These are phyloP conservation scores for Pseudonectria buxi DNA, from an alignment of 2,329 filamentous ascomycete species.

Conservation along the genomic window DNA sequence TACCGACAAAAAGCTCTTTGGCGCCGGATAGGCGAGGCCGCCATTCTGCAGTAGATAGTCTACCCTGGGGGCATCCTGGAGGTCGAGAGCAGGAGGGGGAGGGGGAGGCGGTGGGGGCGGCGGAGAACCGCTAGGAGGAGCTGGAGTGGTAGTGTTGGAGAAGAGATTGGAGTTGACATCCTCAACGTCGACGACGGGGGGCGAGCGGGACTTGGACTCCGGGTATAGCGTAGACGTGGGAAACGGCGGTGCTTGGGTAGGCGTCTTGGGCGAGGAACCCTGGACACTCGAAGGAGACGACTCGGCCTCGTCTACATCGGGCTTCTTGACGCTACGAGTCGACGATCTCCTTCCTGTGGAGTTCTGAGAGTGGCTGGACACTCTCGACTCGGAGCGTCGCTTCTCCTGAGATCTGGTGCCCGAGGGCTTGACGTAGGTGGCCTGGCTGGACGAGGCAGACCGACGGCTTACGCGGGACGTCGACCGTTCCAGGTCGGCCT, in stretches of 20 bases:
- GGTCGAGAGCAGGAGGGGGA: constrained; percentile 66
- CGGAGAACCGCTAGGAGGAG: constrained; percentile 26
- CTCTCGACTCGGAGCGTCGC: constrained; percentile 27
- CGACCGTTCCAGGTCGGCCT: constrained; percentile 22
- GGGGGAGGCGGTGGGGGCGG: constrained; percentile 54
- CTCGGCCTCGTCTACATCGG: constrained; percentile 38
- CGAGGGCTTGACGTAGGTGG: constrained; percentile 42
- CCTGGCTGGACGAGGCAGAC: constrained; percentile 53
- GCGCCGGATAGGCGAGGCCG: constrained; percentile 64
- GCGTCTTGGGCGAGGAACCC: constrained; percentile 55
- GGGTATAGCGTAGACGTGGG: constrained; percentile 35
- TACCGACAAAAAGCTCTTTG: constrained; percentile 65
- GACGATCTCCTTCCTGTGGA: constrained; percentile 34
- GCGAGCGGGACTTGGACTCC: constrained; percentile 31
- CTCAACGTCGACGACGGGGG: constrained; percentile 30
- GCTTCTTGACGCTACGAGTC: constrained; percentile 23
- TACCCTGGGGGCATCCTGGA: constrained; percentile 69
- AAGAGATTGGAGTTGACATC: constrained; percentile 25
- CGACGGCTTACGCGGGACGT: constrained; percentile 44
- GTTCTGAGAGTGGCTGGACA: constrained; percentile 28
- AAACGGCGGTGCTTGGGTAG: constrained; percentile 48
- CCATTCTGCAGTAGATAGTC: constrained; percentile 91
- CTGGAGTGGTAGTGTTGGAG: constrained; percentile 35
- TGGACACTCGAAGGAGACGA: constrained; percentile 41
- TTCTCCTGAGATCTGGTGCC: constrained; percentile 30